phyloP scores from a whole-genome alignment of 331 rosid genomes.

The Dryas integrifolia region DNA sequence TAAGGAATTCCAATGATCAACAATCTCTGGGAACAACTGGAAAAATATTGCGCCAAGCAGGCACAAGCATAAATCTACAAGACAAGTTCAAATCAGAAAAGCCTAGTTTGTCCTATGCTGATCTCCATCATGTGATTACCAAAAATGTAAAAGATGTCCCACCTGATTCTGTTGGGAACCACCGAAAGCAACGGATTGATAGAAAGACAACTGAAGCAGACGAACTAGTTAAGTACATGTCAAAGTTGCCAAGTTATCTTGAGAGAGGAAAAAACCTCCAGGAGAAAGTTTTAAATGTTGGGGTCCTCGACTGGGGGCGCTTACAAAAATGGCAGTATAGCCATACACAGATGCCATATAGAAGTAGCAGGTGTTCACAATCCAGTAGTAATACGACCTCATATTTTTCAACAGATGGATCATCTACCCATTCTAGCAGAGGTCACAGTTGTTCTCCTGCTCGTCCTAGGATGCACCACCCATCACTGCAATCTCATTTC shows the following conservation, averaged over 20 bases:
- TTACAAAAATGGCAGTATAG: constrained; percentile 73
- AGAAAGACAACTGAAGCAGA: constrained; percentile 54
- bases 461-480: constrained; percentile 36
- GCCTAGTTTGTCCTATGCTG: constrained; percentile 50
- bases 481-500: constrained; percentile 56
- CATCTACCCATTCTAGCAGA: constrained; percentile 49
- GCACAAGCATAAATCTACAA: constrained; percentile 40
- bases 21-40: constrained; percentile 33
- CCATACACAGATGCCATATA: constrained; percentile 45
- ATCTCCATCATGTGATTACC: constrained; percentile 49
- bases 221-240: constrained; percentile 84
- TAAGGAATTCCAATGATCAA: constrained; percentile 33
- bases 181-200: constrained; percentile 38
- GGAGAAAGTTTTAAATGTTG: constrained; percentile 76
- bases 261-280: constrained; percentile 57
- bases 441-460: constrained; percentile 55
- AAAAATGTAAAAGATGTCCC: constrained; percentile 33
- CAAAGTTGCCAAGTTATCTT: constrained; percentile 79
- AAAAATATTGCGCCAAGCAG: constrained; percentile 13
- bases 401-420: constrained; percentile 50
- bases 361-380: constrained; percentile 41
- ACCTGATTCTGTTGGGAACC: constrained; percentile 36
- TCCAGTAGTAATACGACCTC: constrained; percentile 55
- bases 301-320: constrained; percentile 93
- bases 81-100: constrained; percentile 46